Evolutionary conservation across 257 asterid species (phyloP).

Genomic region (Anisodus acutangulus): DNA sequence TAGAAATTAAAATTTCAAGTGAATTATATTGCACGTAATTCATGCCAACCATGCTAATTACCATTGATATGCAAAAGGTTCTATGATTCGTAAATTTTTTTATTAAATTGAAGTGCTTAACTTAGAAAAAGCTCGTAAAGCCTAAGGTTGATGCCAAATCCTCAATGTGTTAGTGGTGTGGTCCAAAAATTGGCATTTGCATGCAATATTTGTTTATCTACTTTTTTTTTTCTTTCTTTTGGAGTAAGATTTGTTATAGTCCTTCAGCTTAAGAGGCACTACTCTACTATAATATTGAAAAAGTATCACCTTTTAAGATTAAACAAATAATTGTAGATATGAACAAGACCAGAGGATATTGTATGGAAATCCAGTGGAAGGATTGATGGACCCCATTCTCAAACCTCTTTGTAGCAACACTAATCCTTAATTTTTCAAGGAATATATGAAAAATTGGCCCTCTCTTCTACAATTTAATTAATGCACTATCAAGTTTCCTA

Average conservation of each 20-base stretch:
- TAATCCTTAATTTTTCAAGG: slow-evolving; percentile 13
- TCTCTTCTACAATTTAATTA: background rate
- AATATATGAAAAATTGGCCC: slow-evolving; percentile 6
- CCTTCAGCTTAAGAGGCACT: slow-evolving; percentile 29
- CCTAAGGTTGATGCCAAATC: slow-evolving; percentile 27
- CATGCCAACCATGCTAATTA: slow-evolving; percentile 40
- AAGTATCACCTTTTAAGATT: slow-evolving; percentile 22
- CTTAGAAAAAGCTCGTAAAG: background rate
- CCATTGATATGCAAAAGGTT: slow-evolving; percentile 22
- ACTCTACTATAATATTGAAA: slow-evolving; percentile 17
- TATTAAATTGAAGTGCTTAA: slow-evolving; percentile 31
- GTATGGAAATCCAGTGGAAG: background rate
- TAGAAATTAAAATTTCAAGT: slow-evolving; percentile 25
- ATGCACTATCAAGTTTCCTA: too few species aligned
- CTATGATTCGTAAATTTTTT: slow-evolving; percentile 24
- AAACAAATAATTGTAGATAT: background rate
- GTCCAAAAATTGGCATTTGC: background rate
- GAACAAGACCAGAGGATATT: background rate
- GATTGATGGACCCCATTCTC: background rate
- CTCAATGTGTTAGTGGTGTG: slow-evolving; percentile 20
- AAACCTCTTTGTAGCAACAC: background rate
- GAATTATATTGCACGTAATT: slow-evolving; percentile 29
- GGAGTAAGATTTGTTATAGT: background rate
- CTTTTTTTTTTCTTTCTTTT: slow-evolving; percentile 22
- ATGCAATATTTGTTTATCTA: background rate